Conservation (phyloP, 2,329 filamentous ascomycete genomes). For the Stemphylium beticola region DNA sequence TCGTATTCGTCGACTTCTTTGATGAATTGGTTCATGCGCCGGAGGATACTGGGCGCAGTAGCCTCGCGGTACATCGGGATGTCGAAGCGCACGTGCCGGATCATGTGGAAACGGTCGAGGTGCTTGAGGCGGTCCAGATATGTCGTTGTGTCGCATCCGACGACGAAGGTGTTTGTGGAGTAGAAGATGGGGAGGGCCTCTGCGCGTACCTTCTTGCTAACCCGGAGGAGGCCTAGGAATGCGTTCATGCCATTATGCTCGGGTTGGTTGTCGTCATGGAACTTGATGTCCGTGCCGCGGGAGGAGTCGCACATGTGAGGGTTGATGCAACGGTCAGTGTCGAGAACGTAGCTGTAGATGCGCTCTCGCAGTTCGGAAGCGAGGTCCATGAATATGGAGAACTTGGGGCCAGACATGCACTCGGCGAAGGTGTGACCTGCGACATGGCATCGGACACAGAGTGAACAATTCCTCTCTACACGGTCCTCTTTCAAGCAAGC, state of each 20-base stretch:
- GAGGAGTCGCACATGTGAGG: slow-evolving; percentile 23
- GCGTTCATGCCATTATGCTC: slow-evolving; percentile 13
- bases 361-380: slow-evolving; percentile 23
- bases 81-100: slow-evolving; percentile 23
- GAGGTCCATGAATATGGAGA: slow-evolving; percentile 21
- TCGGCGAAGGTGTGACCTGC: no score
- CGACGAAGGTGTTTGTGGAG: slow-evolving; percentile 25
- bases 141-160: slow-evolving; percentile 18
- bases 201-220: slow-evolving; percentile 21
- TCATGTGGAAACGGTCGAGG: slow-evolving; percentile 26
- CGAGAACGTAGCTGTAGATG: slow-evolving; percentile 21
- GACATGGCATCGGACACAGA: background rate
- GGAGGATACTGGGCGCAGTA: slow-evolving; percentile 4
- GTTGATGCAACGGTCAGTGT: slow-evolving; percentile 12
- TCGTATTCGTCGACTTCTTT: slow-evolving; percentile 17
- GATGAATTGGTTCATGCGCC: slow-evolving; percentile 16
- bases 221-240: slow-evolving; percentile 15
- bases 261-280: slow-evolving; percentile 23
- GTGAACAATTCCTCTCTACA: background rate
- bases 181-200: slow-evolving; percentile 32
- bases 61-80: slow-evolving; percentile 9
- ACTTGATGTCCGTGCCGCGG: slow-evolving; percentile 9
- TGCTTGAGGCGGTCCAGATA: slow-evolving; percentile 28
- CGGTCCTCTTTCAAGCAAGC: background rate
- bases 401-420: background rate